phyloP scores from a whole-genome alignment of 805 yeast species.

The Myxozyma melibiosi region DNA sequence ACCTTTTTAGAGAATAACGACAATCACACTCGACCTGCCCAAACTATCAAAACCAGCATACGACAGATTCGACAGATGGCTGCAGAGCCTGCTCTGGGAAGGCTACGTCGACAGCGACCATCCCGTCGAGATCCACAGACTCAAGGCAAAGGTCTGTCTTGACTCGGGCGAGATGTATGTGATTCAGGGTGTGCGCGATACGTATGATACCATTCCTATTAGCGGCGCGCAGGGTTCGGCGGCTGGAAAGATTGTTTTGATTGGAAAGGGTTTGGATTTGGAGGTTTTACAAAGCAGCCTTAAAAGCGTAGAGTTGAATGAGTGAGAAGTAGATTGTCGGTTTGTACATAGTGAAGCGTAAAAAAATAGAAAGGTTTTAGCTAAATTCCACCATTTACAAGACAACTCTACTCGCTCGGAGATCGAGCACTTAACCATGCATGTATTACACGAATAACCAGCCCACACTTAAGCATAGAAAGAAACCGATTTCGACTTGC shows the following conservation, averaged over 20 bases:
- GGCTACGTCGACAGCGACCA: slow-evolving; percentile 47
- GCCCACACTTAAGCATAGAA: slow-evolving; percentile 74
- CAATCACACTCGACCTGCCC: slow-evolving; percentile 54
- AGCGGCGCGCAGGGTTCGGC: slow-evolving; percentile 42
- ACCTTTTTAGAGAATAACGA: slow-evolving; percentile 47
- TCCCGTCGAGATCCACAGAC: slow-evolving; percentile 58
- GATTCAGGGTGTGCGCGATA: slow-evolving; percentile 90
- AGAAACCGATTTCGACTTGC: slow-evolving; percentile 92
- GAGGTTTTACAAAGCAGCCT: slow-evolving; percentile 1
- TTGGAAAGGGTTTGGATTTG: slow-evolving; percentile 64
- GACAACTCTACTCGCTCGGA: too few species aligned
- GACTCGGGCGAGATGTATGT: slow-evolving; percentile 52
- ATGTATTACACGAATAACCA: background rate
- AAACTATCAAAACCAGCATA: slow-evolving; percentile 44
- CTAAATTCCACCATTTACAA: too few species aligned
- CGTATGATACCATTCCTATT: slow-evolving; percentile 70
- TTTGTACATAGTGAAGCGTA: background rate
- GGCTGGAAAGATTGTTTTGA: slow-evolving; percentile 65
- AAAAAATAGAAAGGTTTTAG: background rate
- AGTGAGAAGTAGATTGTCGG: background rate
- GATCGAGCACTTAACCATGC: too few species aligned
- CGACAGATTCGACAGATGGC: slow-evolving; percentile 56
- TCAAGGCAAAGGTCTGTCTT: slow-evolving; percentile 72
- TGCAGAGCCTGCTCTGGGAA: slow-evolving; percentile 81
- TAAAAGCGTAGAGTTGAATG: background rate